Conservation (phyloP, 1,284 basidiomycete genomes). For the Moesziomyces parantarcticus region DNA sequence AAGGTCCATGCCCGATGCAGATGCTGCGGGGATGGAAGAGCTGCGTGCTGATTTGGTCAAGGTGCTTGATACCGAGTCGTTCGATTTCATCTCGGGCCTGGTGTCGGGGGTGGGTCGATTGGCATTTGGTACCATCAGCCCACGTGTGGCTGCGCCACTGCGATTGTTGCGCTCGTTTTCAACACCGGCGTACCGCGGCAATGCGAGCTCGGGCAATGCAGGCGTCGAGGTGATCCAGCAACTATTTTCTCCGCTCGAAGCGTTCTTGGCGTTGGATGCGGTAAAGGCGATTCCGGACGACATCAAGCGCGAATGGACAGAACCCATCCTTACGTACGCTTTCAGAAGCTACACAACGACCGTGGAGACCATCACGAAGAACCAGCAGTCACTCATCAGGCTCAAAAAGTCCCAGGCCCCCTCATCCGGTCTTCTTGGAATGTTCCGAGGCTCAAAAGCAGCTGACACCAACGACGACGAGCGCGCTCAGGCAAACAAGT, state of each 20-base stretch:
- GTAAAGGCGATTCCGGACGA: neutral
- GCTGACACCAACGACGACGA: neutral
- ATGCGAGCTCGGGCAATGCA: neutral
- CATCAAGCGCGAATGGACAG: constrained; percentile 15
- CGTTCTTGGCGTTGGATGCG: constrained; percentile 6
- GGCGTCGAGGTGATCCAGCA: constrained; percentile 23
- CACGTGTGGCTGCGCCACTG: constrained; percentile 84
- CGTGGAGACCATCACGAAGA: constrained; percentile 60
- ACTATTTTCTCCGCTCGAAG: constrained; percentile 22
- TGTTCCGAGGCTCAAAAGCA: constrained; percentile 8
- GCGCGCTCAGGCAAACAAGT: constrained; percentile 9
- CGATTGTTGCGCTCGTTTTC: constrained; percentile 87
- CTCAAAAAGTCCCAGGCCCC: constrained; percentile 50
- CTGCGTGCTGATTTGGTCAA: constrained; percentile 12
- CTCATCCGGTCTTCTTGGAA: constrained; percentile 1
- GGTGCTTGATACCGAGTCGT: constrained; percentile 17
- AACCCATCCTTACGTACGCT: constrained; percentile 27
- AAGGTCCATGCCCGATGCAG: neutral
- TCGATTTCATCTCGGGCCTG: constrained; percentile 27
- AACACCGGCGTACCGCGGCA: constrained; percentile 76
- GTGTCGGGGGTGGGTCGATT: constrained; percentile 7
- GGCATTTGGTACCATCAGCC: constrained; percentile 74
- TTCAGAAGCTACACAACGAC: constrained; percentile 43
- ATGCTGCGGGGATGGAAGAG: neutral
- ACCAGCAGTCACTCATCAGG: constrained; percentile 58